These are phyloP conservation scores for Picochlorum sp. DNA, from an alignment of 139 green algal species.

Conservation along the genomic window DNA sequence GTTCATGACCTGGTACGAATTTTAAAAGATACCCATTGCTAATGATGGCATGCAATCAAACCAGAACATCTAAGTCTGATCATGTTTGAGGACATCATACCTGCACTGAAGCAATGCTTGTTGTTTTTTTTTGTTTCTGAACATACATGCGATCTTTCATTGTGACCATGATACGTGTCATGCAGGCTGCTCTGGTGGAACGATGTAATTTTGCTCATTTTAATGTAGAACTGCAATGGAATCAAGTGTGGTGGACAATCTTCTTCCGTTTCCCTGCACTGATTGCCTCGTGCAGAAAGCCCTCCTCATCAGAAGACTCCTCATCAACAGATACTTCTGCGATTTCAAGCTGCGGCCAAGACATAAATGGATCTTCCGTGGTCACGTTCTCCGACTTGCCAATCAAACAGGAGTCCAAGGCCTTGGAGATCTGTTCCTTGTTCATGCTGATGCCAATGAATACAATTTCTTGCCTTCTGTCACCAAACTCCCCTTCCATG, in stretches of 20 bases:
- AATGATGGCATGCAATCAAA: constrained; percentile 5
- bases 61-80: constrained; percentile 23
- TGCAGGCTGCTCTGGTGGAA: no score
- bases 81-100: not conserved
- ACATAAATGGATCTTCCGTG: constrained; percentile 8
- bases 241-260: no score
- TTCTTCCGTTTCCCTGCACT: no score
- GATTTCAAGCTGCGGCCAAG: constrained; percentile 20
- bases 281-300: no score
- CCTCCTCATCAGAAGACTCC: not conserved
- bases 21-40: not conserved
- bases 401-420: constrained; percentile 56
- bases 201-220: no score
- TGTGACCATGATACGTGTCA: no score
- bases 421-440: constrained; percentile 25
- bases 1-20: not conserved
- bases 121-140: no score
- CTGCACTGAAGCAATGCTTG: not conserved
- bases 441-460: constrained; percentile 70
- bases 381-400: not conserved
- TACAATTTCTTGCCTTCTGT: constrained; percentile 65
- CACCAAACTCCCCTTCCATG: constrained; percentile 25
- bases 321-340: constrained; percentile 15
- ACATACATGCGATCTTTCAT: no score
- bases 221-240: no score